Base-by-base conservation (phyloP, 805 yeast species). In the Cephaloascus albidus region DNA sequence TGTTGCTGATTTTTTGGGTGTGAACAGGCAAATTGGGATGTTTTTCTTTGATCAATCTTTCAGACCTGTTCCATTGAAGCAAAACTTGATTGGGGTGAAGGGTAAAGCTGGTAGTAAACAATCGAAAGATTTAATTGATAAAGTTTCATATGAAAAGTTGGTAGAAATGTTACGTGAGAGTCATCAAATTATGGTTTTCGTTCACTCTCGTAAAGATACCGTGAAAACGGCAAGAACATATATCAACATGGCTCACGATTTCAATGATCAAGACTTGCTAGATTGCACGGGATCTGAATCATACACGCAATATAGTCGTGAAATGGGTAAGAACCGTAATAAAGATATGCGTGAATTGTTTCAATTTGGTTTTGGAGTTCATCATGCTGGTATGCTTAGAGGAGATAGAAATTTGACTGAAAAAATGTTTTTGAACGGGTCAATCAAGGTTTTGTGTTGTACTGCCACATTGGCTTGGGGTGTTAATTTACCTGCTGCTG, bases 391-490 rank as follows among this genome's bases (percentile, higher is more conserved):
- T 50, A 81, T 93, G 94, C 64, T 87, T 20, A 70, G 98, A 45
- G 63, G 88, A 1, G 99, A 93, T 53, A 74, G 99, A 52, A 89
- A 88, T 52, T 54, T 88, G 38, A 82, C 94, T 0, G 98, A 94
- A 51, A 81, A 80, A 53, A 74, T 90, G 82, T 93, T 93, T 55
- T 68, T 80, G 23, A 65, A 70, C 23, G 97, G 98, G 33, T 84
- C 88, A 0, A 82, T 93, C 45, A 85, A 81, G 43, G 97, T 93
- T 0, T 63, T 93, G 15, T 84, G 95, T 51, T 88, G 96, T 71
- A 93, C 99, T 2, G 95, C 98, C 0, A 93, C 99, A 0, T 73
- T 93, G 42, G 99, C 99, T 0, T 93, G 99, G 99, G 99, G 99
- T 74, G 97, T 93, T 16, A 93, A 93, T 54, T 67, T 93, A 43